Conservation (phyloP, 148 eudicot genomes). For the Chenopodium formosanum region DNA sequence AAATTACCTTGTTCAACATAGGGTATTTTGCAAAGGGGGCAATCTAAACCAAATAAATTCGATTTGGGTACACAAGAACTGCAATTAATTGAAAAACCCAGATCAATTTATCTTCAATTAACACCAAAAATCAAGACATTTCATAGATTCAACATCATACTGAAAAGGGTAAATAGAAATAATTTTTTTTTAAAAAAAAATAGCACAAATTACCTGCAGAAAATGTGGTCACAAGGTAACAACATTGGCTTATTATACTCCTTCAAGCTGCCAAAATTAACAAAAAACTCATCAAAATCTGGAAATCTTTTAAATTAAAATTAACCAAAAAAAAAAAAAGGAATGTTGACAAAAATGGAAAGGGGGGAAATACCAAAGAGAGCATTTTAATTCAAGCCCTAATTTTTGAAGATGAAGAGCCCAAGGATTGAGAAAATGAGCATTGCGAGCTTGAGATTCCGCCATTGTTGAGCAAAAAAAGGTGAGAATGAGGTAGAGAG, state of each 20-base stretch:
- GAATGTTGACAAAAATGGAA: not conserved
- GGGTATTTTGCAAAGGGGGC: slow-evolving; percentile 56
- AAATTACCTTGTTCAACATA: slow-evolving; percentile 49
- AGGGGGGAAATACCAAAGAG: slow-evolving; percentile 48
- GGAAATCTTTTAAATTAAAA: not conserved
- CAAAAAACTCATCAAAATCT: not conserved
- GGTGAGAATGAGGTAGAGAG: slow-evolving; percentile 3
- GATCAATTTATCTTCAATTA: not conserved
- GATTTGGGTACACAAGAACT: slow-evolving; percentile 56
- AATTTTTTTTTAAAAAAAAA: not conserved
- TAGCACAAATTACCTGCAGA: slow-evolving; percentile 55
- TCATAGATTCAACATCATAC: not conserved
- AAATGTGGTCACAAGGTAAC: slow-evolving; percentile 80
- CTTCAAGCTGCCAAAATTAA: slow-evolving; percentile 45
- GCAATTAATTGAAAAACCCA: slow-evolving; percentile 20
- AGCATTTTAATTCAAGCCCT: slow-evolving; percentile 89
- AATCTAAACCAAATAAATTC: slow-evolving; percentile 41
- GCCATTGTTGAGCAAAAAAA: slow-evolving; percentile 38
- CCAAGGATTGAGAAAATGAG: slow-evolving; percentile 66
- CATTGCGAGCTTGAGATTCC: slow-evolving; percentile 35
- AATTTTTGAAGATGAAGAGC: slow-evolving; percentile 72
- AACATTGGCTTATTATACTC: slow-evolving; percentile 60
- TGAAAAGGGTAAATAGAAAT: not conserved
- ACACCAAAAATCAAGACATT: not conserved
- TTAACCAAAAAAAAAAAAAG: not conserved